Base-by-base conservation (phyloP, 2,329 filamentous ascomycete genomes). In the Herpotrichia juniperi region DNA sequence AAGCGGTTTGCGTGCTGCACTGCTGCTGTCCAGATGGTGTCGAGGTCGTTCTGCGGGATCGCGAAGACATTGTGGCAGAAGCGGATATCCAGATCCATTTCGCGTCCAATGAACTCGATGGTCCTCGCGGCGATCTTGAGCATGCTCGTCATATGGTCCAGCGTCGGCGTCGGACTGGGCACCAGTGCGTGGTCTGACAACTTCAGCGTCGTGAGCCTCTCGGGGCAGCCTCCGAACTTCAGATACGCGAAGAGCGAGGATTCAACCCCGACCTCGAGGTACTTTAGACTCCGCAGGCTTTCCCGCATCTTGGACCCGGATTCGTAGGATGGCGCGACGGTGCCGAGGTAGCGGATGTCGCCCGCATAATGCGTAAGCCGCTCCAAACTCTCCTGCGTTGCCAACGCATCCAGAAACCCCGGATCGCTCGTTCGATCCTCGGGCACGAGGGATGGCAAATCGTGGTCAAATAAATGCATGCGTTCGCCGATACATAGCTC, bases 401-500 rank as follows among this genome's bases (percentile, higher is more conserved):
- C 54, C 1, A 74, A 54, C 4, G 66, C 67, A 4, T 57, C 48
- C 2, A 73, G 53, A 25, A 74, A 70, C n/a, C 50, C 46, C 8
- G 50, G 48, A 11, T 63, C 59, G 9, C 59, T 63, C 10, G 66
- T 71, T 32, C 62, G 59, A 24, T 57, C 49, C 14, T 45, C 39
- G 1, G 43, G 44, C 28, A 59, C 53, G 52, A 49, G 48, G 1
- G 51, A 55, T 2, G 67, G 67, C 2, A 47, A 31, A 21, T 67
- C 67, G 22, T 56, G 60, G 14, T 57, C 53, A 24, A 73, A 73
- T 1, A 59, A 54, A 39, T 70, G 59, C 3, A 69, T 31, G 22
- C 72, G 61, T 50, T 74, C 71, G 11, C 67, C 68, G 10, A 74
- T 65, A 1, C 60, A 64, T 4, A 74, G 58, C 26, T 65, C 57